Evolutionary conservation across 768 basidiomycete species (phyloP).

Genomic region (Tephrocybe sp.): DNA sequence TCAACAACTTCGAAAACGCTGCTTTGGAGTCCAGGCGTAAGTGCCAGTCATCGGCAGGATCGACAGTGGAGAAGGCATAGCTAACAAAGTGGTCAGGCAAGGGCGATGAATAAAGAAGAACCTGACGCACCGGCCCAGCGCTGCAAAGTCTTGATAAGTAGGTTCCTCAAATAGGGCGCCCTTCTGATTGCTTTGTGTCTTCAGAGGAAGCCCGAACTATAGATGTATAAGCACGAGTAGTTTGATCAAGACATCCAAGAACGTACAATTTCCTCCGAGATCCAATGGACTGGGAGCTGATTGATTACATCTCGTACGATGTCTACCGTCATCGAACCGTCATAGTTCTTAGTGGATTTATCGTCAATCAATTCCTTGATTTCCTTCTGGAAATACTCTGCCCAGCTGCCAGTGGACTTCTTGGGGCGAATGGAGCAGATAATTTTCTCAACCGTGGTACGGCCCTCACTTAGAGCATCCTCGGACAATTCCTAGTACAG

Average conservation of each 20-base stretch:
- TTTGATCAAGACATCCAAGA: neutral
- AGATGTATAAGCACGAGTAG: conserved; percentile 5
- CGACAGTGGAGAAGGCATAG: conserved; percentile 46
- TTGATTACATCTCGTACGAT: conserved; percentile 71
- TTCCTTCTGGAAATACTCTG: conserved; percentile 32
- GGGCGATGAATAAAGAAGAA: neutral
- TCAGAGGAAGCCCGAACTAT: conserved; percentile 47
- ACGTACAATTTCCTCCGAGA: conserved; percentile 57
- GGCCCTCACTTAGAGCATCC: conserved; percentile 1
- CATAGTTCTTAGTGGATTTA: conserved; percentile 31
- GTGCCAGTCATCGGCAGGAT: conserved; percentile 47
- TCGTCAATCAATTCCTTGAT: conserved; percentile 32
- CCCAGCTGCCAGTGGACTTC: conserved; percentile 10
- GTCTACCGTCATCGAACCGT: conserved; percentile 42
- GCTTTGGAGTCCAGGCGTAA: conserved; percentile 39
- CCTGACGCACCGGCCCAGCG: conserved; percentile 47
- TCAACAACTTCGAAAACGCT: conserved; percentile 29
- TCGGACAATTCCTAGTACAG: neutral
- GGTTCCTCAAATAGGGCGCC: conserved; percentile 40
- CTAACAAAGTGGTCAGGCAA: conserved; percentile 21
- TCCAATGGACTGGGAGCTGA: conserved; percentile 59
- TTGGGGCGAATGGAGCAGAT: conserved; percentile 1
- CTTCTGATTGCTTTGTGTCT: conserved; percentile 26
- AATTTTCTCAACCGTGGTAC: conserved; percentile 13
- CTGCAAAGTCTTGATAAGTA: conserved; percentile 41